Evolutionary conservation across 2,329 filamentous ascomycete species (phyloP), one percentile per base, ranked within the genome.

Genomic region (Colletotrichum sp.): DNA sequence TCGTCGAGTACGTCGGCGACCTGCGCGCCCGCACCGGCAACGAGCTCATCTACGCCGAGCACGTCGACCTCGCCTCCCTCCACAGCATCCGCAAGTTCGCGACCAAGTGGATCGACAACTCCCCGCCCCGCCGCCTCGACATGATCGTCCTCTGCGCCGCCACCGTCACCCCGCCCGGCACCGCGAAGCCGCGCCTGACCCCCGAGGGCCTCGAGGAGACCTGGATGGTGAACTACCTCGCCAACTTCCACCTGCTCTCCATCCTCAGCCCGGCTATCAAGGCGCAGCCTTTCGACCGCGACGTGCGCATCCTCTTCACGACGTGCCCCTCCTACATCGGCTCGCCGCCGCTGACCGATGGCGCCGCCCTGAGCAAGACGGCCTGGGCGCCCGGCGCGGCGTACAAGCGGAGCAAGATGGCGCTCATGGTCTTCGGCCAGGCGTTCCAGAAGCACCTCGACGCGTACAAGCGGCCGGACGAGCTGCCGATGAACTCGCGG

Each of bases 51-150:
- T 99, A 98, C 81, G 96, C 97, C 76, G 97, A 99, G 85, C 95
- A 98, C 85, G 95, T 98, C 80, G 96, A 99, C 82, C 91, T 99
- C 32, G 87, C 93, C 15, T 96, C 94, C 18, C 88, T 99, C n/a
- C 92, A 98, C 84, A 98, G 95, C 84, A 93, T 99, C 80, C 94
- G 97, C 52, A 90, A 93, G 78, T 99, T 99, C 83, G 97, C 97
- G 15, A 99, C 97, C 0, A 96, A 95, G 87, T 99, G 98, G 96
- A 95, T 99, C 79, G 96, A 99, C 84, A 99, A 98, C 84, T 92
- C 95, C 26, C 96, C 97, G 4, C 95, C 96, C 10, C 90, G 98
- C 72, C 90, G 98, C 64, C 88, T 99, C 8, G 97, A 99, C 84
- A 96, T 96, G 92, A 88, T 99, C 63, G 91, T 99, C 24, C 89